Evolutionary conservation across 1,284 basidiomycete genomes (phyloP).

Genomic region (Hemileia vastatrix): DNA sequence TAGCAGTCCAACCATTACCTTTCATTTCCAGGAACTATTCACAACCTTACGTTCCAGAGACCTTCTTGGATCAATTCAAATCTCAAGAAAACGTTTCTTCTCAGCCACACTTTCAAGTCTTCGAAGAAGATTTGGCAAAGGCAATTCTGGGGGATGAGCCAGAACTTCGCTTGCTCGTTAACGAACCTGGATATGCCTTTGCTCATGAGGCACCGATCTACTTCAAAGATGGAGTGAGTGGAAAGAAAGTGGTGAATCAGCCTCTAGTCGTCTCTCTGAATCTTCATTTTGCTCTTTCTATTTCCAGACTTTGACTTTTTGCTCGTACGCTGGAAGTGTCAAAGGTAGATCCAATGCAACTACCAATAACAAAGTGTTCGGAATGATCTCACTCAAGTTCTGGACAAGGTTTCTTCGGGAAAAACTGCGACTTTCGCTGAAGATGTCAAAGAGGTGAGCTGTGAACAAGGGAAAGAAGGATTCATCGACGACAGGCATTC

Average conservation of each 20-base stretch:
- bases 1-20: not conserved
- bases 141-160: not conserved
- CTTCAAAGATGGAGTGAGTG: slow-evolving; percentile 9
- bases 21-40: not conserved
- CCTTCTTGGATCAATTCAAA: not conserved
- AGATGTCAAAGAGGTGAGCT: too few relatives aligned
- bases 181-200: slow-evolving; percentile 22
- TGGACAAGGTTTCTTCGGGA: too few relatives aligned
- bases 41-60: not conserved
- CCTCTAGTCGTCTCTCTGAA: not conserved
- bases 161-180: not conserved
- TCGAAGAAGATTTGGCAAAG: not conserved
- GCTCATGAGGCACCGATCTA: slow-evolving; percentile 24
- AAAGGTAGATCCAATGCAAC: too few relatives aligned
- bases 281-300: too few relatives aligned
- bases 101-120: slow-evolving; percentile 3
- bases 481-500: not conserved
- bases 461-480: too few relatives aligned
- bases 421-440: too few relatives aligned
- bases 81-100: not conserved
- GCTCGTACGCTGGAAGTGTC: too few relatives aligned
- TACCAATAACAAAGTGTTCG: too few relatives aligned
- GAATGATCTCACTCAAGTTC: too few relatives aligned
- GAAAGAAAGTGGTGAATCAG: not conserved
- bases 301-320: too few relatives aligned